These are phyloP conservation scores for Eragrostis tef DNA, from an alignment of 202 grass and related monocot genomes.

Conservation along the genomic window DNA sequence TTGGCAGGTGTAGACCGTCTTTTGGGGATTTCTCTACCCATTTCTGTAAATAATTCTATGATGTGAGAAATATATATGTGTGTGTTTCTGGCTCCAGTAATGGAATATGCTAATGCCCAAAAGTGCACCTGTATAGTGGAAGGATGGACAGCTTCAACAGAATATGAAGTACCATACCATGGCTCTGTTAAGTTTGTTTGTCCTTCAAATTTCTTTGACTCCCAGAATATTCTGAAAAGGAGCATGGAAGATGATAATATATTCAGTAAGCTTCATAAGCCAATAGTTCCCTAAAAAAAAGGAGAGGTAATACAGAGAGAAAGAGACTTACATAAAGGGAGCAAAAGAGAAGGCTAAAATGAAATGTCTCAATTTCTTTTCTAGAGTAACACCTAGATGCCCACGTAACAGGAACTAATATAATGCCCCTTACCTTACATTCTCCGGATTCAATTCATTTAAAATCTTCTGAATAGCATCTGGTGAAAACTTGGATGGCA, in stretches of 20 bases:
- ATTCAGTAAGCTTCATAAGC: not conserved
- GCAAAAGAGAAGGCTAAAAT: slow-evolving; percentile 24
- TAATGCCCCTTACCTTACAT: slow-evolving; percentile 71
- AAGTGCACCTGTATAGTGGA: slow-evolving; percentile 63
- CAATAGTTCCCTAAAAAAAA: not conserved
- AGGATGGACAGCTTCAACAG: slow-evolving; percentile 67
- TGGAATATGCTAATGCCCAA: slow-evolving; percentile 12
- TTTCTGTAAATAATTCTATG: slow-evolving; percentile 58
- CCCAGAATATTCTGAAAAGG: slow-evolving; percentile 84
- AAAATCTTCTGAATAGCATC: slow-evolving; percentile 70
- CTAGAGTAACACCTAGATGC: not conserved
- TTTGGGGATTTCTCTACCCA: slow-evolving; percentile 81
- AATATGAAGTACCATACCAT: slow-evolving; percentile 85
- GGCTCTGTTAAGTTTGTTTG: slow-evolving; percentile 73
- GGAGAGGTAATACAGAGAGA: not conserved
- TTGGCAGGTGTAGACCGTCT: slow-evolving; percentile 77
- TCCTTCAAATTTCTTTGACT: slow-evolving; percentile 86
- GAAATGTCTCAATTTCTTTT: not conserved
- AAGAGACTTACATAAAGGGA: slow-evolving; percentile 13
- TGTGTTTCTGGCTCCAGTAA: not conserved
- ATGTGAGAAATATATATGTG: slow-evolving; percentile 15
- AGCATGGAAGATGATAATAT: slow-evolving; percentile 12
- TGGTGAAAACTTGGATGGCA: slow-evolving; percentile 82
- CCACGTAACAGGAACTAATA: not conserved
- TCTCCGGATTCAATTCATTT: slow-evolving; percentile 78